Percentiles rank a stretch among this genome's conserved stretches.
Evolutionary conservation across 106 monocot species (phyloP).

Genomic region (Narthecium ossifragum): DNA sequence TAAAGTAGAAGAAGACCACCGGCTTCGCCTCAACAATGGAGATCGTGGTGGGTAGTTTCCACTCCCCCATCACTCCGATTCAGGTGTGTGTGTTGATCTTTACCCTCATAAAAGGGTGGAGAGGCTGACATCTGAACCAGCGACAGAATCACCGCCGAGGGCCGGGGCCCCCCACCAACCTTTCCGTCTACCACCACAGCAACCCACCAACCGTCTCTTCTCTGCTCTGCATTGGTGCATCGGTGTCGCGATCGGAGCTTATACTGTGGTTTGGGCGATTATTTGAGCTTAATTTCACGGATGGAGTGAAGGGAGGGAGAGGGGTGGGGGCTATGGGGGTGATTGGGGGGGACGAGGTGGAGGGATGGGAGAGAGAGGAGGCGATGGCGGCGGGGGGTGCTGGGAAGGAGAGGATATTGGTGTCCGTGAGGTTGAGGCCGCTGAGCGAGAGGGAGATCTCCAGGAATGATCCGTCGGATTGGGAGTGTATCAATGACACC

Average conservation of each 20-base stretch:
- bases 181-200: no score
- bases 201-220: constrained; percentile 15
- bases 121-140: constrained; percentile 26
- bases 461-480: constrained; percentile 60
- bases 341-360: constrained; percentile 50
- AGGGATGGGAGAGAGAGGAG: constrained; percentile 23
- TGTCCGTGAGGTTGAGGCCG: constrained; percentile 92
- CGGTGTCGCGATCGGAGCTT: no score
- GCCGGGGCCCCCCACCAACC: no score
- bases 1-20: no score
- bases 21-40: no score
- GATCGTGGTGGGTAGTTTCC: no score
- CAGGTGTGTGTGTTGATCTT: no score
- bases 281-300: no score
- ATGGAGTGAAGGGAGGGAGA: not conserved
- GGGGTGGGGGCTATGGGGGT: constrained; percentile 44
- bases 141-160: no score
- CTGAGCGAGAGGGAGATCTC: constrained; percentile 62
- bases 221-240: not conserved
- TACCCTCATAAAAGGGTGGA: no score
- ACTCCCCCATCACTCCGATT: no score
- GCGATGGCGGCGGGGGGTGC: constrained; percentile 17
- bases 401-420: constrained; percentile 78
- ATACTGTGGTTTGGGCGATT: no score
- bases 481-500: constrained; percentile 87